These are phyloP conservation scores for Phialemoniopsis sp. DNA, from an alignment of 2,329 filamentous ascomycete genomes.

Conservation along the genomic window DNA sequence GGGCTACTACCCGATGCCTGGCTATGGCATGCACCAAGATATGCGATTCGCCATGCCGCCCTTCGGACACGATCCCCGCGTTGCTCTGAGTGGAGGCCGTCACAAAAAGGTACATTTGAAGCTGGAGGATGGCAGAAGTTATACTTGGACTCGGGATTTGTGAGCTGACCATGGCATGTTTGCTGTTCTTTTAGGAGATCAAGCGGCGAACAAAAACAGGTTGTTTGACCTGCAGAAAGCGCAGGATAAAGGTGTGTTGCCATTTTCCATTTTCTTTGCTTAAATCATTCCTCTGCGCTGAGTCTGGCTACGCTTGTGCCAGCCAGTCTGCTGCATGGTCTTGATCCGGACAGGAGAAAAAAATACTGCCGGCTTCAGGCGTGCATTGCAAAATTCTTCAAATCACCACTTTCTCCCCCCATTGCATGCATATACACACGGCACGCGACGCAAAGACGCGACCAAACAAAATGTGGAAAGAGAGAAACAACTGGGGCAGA, in stretches of 20 bases:
- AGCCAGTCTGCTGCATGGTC: too few relatives aligned
- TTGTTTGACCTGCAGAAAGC: constrained; percentile 58
- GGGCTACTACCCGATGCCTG: constrained; percentile 38
- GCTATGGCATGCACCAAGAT: constrained; percentile 40
- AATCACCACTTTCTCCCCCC: too few relatives aligned
- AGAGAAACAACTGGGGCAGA: too few relatives aligned
- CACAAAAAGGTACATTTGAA: constrained; percentile 50
- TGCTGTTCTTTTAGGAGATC: constrained; percentile 44
- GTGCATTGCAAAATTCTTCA: too few relatives aligned
- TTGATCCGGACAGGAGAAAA: too few relatives aligned
- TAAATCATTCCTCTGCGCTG: constrained; percentile 2
- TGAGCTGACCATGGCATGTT: constrained; percentile 18
- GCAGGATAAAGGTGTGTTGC: constrained; percentile 56
- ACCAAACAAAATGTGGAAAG: too few relatives aligned
- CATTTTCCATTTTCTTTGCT: constrained; percentile 14
- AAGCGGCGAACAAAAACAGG: constrained; percentile 60
- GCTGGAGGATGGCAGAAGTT: constrained; percentile 1
- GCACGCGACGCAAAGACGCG: too few relatives aligned
- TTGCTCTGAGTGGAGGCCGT: constrained; percentile 40
- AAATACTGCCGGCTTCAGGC: too few relatives aligned
- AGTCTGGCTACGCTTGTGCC: too few relatives aligned
- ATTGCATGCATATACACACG: too few relatives aligned
- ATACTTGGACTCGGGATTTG: constrained; percentile 2
- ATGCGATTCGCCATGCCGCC: constrained; percentile 38
- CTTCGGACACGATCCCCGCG: constrained; percentile 37